Evolutionary conservation across 2,329 filamentous ascomycete genomes (phyloP).

Genomic region (Seiridium unicorne): DNA sequence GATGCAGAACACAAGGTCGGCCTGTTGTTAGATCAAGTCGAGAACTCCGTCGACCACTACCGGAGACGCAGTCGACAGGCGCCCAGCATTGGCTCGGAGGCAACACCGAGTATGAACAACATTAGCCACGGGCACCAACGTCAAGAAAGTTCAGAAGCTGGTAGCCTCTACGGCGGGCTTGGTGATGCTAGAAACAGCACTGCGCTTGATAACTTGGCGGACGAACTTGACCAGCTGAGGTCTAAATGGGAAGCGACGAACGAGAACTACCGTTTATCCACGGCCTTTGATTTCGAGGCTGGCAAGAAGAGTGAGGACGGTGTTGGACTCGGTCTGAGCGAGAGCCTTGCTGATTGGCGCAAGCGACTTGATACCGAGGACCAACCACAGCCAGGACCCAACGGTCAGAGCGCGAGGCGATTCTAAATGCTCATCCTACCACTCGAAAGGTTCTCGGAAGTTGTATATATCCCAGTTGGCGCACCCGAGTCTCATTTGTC

Average conservation of each 20-base stretch:
- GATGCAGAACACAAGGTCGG: slow-evolving; percentile 94
- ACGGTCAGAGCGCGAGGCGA: not conserved
- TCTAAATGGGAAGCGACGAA: slow-evolving; percentile 95
- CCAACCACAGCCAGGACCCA: slow-evolving; percentile 10
- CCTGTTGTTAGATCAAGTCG: slow-evolving; percentile 90
- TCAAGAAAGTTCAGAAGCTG: slow-evolving; percentile 57
- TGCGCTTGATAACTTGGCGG: slow-evolving; percentile 87
- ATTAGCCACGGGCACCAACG: slow-evolving; percentile 39
- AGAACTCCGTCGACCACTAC: slow-evolving; percentile 91
- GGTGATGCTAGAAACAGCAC: slow-evolving; percentile 57
- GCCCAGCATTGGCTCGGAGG: slow-evolving; percentile 51
- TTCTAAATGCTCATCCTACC: slow-evolving; percentile 32
- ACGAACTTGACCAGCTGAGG: slow-evolving; percentile 85
- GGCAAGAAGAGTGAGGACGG: slow-evolving; percentile 44
- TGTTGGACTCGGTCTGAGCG: slow-evolving; percentile 55
- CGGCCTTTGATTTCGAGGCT: slow-evolving; percentile 81
- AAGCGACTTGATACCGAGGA: slow-evolving; percentile 68
- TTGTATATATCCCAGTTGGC: not conserved
- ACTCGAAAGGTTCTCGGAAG: slow-evolving; percentile 18
- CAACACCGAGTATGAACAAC: slow-evolving; percentile 31
- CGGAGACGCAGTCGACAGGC: slow-evolving; percentile 70
- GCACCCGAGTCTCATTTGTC: not conserved
- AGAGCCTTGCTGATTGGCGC: slow-evolving; percentile 77
- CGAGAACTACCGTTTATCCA: slow-evolving; percentile 90
- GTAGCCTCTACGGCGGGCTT: slow-evolving; percentile 61